A percentile compares a stretch with the other conserved stretches of the same genome.
Conservation (phyloP, 2,329 filamentous ascomycete genomes). For the Microcyclospora tardicrescens region DNA sequence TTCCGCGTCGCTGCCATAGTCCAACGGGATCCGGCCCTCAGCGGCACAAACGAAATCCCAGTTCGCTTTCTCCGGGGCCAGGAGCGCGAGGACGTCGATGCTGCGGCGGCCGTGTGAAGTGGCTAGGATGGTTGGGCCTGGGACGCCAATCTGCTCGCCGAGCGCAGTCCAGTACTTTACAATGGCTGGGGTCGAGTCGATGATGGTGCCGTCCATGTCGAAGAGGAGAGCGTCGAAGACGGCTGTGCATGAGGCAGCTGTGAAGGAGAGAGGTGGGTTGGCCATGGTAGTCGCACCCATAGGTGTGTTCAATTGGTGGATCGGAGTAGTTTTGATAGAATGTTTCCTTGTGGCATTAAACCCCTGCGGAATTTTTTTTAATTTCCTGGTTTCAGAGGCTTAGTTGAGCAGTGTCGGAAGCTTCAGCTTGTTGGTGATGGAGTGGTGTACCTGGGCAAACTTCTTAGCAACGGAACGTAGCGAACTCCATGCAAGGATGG, state of each 20-base stretch:
- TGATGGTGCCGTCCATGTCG: conserved; percentile 74
- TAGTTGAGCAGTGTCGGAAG: too few relatives aligned
- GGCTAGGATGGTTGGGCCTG: conserved; percentile 65
- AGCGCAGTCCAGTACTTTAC: conserved; percentile 67
- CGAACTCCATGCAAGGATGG: too few relatives aligned
- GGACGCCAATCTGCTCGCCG: conserved; percentile 69
- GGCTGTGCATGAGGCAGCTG: conserved; percentile 27
- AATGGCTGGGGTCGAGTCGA: conserved; percentile 67
- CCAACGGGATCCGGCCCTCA: conserved; percentile 64
- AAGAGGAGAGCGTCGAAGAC: conserved; percentile 42
- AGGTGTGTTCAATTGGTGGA: too few relatives aligned
- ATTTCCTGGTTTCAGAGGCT: too few relatives aligned
- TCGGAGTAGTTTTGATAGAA: too few relatives aligned
- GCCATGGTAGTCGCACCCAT: conserved; percentile 5
- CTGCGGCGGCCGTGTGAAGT: conserved; percentile 84
- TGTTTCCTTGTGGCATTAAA: too few relatives aligned
- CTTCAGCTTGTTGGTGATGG: too few relatives aligned
- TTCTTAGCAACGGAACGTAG: too few relatives aligned
- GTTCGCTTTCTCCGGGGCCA: conserved; percentile 74
- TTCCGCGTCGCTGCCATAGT: conserved; percentile 63
- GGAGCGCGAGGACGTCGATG: conserved; percentile 70
- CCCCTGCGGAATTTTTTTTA: too few relatives aligned
- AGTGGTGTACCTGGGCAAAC: too few relatives aligned
- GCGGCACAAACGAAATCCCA: conserved; percentile 72
- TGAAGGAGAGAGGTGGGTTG: conserved; percentile 23